Base-by-base conservation (phyloP, 257 asterid genomes). In the Knoxia roxburghii region DNA sequence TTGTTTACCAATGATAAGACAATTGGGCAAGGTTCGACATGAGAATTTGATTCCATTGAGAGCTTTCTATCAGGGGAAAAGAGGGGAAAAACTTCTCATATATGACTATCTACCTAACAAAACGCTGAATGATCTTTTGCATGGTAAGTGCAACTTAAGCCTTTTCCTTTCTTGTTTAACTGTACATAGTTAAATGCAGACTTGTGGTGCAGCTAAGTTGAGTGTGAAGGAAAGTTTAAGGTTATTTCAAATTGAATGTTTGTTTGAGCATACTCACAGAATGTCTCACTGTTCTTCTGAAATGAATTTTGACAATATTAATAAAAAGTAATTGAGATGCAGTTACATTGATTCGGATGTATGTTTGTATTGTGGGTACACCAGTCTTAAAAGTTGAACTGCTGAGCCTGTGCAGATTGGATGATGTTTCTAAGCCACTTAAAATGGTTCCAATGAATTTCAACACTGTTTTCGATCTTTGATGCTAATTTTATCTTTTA, bases 21-120 rank as follows among this genome's bases (percentile, higher is more conserved):
- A 84, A 74, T 55, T 94, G 81, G 99, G 99, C 0, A 76, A 88
- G 5, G 81, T 94, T 71, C 81, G 99, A 1, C 95, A 94, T 4
- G 99, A 94, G 79, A 90, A 85, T 87, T 73, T 94, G 84, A 83
- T 94, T 51, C 97, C 98, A 7, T 70, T 94, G 84, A 84, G 96
- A 67, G 99, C 96, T 70, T 94, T 94, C 84, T 94, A 94, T 77
- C 96, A 90, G 73, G 99, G 99, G 74, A 88, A 80, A 66, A 83
- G 96, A 84, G 98, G 99, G 65, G 98, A 94, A 80, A 94, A 94
- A 80, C 96, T 94, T 72, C 95, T 94, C 73, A 90, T 94, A 6
- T 85, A 90, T 75, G 99, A 94, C 48, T 90, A 90, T 77, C 64
- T 88, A 17, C 84, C 91, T 41, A 85, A 84, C 79, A 90, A 80